These are phyloP conservation scores for Diutina scorzettiae DNA, from an alignment of 1,139 yeast species.

Conservation along the genomic window DNA sequence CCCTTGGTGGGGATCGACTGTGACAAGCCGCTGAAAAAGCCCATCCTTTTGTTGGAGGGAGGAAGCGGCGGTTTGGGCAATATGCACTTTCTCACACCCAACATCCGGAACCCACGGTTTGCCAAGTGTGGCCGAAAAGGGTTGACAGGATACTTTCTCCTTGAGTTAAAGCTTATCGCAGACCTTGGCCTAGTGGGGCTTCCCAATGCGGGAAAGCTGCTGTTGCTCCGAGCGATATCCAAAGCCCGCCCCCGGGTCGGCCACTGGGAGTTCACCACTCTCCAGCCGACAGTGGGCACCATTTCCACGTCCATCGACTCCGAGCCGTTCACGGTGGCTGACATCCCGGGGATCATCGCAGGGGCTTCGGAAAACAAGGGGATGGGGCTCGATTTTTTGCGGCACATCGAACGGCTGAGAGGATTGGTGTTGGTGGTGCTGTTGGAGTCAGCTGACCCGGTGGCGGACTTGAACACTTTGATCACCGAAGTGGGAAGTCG, in stretches of 20 bases:
- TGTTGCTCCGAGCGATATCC: slow-evolving; percentile 78
- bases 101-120: slow-evolving; percentile 81
- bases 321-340: slow-evolving; percentile 85
- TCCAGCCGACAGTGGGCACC: slow-evolving; percentile 88
- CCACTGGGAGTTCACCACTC: slow-evolving; percentile 93
- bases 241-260: slow-evolving; percentile 87
- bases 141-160: slow-evolving; percentile 51
- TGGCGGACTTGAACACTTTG: slow-evolving; percentile 47
- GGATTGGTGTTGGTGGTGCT: slow-evolving; percentile 84
- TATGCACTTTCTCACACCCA: slow-evolving; percentile 80
- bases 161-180: slow-evolving; percentile 80
- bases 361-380: slow-evolving; percentile 84
- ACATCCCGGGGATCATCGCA: slow-evolving; percentile 87
- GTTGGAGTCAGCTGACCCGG: slow-evolving; percentile 53
- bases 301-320: slow-evolving; percentile 55
- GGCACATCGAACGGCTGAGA: slow-evolving; percentile 86
- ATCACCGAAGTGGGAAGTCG: slow-evolving; percentile 65
- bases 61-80: slow-evolving; percentile 95
- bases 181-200: slow-evolving; percentile 90
- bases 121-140: slow-evolving; percentile 71
- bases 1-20: slow-evolving; percentile 78
- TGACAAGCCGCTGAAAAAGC: slow-evolving; percentile 47
- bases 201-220: slow-evolving; percentile 95
- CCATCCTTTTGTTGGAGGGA: slow-evolving; percentile 64
- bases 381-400: slow-evolving; percentile 82